Conservation (phyloP, 495 filamentous ascomycete genomes). For the Lasiosphaeris hirsuta region DNA sequence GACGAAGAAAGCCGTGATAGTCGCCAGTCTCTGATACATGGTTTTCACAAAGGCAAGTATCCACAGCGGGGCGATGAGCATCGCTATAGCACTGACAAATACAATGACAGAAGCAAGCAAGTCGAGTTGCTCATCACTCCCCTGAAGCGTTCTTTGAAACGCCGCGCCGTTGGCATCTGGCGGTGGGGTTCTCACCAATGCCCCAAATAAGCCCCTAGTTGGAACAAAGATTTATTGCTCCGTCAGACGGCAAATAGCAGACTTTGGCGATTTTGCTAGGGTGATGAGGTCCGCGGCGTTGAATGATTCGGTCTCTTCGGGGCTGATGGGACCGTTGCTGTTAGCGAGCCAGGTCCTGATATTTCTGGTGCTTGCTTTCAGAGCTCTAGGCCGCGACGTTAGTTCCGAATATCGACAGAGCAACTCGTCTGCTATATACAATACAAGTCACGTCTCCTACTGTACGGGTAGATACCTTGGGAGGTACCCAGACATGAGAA, state of each 20-base stretch:
- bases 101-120: neutral
- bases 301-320: neutral
- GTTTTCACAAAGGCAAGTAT: neutral
- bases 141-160: neutral
- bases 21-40: neutral
- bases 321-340: neutral
- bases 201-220: neutral
- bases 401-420: neutral
- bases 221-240: neutral
- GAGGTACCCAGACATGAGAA: neutral
- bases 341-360: neutral
- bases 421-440: neutral
- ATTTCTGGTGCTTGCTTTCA: neutral
- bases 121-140: neutral
- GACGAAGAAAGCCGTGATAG: neutral
- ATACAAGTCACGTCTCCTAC: no score
- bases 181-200: neutral
- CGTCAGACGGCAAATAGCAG: neutral
- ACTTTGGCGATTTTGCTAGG: neutral
- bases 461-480: neutral
- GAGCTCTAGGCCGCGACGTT: neutral
- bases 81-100: neutral
- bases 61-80: constrained; percentile 3
- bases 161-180: neutral
- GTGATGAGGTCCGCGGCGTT: neutral